phyloP scores from a whole-genome alignment of 139 green algal genomes.

The Dunaliella sp. region DNA sequence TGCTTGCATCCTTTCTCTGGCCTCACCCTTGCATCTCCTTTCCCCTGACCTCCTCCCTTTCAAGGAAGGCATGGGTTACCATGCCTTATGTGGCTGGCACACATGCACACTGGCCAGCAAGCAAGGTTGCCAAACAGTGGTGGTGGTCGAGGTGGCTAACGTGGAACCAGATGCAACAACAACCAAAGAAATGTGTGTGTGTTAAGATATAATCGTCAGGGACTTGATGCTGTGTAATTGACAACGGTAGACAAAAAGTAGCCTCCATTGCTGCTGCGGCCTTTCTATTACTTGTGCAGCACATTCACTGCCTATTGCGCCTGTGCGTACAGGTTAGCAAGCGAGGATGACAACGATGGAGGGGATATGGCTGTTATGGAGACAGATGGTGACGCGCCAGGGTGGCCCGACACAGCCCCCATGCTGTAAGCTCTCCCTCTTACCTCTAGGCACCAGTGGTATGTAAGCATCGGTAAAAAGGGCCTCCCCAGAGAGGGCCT shows the following conservation, averaged over 20 bases:
- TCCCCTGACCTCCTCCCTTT: too few species aligned
- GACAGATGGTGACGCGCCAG: conserved; percentile 4
- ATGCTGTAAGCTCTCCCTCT: background rate
- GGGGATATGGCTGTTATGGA: conserved; percentile 29
- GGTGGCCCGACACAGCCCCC: background rate
- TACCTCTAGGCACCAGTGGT: background rate
- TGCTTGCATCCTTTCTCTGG: too few species aligned
- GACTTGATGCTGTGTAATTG: background rate
- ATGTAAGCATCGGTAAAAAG: background rate
- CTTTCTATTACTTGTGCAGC: background rate
- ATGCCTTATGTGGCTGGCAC: too few species aligned
- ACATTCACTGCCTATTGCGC: background rate
- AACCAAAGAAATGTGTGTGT: background rate
- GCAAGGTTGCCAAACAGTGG: too few species aligned
- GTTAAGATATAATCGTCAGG: background rate
- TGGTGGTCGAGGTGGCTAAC: too few species aligned
- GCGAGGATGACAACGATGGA: conserved; percentile 46
- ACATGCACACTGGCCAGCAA: too few species aligned
- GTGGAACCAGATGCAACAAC: background rate
- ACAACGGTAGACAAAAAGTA: background rate
- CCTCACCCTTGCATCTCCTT: too few species aligned
- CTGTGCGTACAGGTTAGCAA: conserved; percentile 30
- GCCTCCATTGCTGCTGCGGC: background rate
- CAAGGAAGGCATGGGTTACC: too few species aligned
- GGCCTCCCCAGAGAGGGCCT: background rate